Conservation (phyloP, 345 rosid species). For the Populus nigra region DNA sequence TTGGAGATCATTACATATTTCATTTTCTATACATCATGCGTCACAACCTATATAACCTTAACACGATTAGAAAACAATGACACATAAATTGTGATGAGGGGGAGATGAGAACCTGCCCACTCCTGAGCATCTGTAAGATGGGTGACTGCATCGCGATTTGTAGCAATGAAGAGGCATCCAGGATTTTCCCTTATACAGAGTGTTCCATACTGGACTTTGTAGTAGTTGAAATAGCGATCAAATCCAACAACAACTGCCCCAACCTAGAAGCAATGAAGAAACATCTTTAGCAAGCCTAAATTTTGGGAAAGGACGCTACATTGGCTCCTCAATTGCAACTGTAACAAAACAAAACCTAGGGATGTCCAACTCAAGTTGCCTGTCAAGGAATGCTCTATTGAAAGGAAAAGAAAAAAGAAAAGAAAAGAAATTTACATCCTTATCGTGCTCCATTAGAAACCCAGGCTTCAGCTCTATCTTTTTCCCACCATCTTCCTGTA, state of each 20-base stretch:
- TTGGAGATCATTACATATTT: not conserved
- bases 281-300: slow-evolving; percentile 1
- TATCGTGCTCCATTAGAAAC: slow-evolving; percentile 33
- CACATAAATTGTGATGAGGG: not conserved
- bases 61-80: not conserved
- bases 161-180: slow-evolving; percentile 37
- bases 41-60: not conserved
- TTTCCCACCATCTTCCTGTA: slow-evolving; percentile 28
- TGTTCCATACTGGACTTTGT: slow-evolving; percentile 38
- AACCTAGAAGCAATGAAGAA: slow-evolving; percentile 13
- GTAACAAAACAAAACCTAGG: not conserved
- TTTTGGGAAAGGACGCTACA: not conserved
- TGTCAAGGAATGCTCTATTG: not conserved
- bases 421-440: slow-evolving; percentile 15
- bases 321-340: not conserved
- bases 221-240: slow-evolving; percentile 35
- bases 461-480: slow-evolving; percentile 37
- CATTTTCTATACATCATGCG: not conserved
- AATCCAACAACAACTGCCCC: slow-evolving; percentile 39
- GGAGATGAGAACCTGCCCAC: slow-evolving; percentile 35
- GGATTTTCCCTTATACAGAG: slow-evolving; percentile 37
- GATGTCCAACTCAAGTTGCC: not conserved
- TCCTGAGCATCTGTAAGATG: slow-evolving; percentile 42
- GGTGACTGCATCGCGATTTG: slow-evolving; percentile 35
- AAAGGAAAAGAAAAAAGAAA: not conserved